These are phyloP conservation scores for Talinum fruticosum DNA, from an alignment of 148 eudicot species.

Conservation along the genomic window DNA sequence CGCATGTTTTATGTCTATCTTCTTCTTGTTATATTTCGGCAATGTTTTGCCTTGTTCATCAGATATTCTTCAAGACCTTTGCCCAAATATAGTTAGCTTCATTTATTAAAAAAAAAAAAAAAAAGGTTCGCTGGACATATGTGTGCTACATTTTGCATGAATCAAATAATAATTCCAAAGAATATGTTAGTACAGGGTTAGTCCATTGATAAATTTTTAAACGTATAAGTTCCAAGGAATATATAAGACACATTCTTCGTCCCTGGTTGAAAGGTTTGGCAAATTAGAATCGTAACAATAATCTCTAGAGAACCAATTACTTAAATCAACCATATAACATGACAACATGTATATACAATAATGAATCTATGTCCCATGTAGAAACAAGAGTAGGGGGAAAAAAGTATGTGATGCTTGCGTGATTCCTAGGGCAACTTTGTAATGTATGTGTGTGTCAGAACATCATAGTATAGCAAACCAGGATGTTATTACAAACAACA, in stretches of 20 bases:
- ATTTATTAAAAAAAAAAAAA: too few species aligned
- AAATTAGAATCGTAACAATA: too few species aligned
- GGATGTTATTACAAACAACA: background rate
- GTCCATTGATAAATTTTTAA: too few species aligned
- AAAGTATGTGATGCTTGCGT: background rate
- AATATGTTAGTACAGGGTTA: too few species aligned
- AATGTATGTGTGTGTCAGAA: background rate
- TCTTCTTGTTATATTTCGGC: conserved; percentile 16
- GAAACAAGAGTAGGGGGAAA: background rate
- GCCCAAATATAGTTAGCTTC: conserved; percentile 17
- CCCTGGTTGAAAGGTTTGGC: too few species aligned
- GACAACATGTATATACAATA: background rate
- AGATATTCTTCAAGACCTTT: conserved; percentile 3
- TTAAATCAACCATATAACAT: background rate
- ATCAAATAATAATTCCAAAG: too few species aligned
- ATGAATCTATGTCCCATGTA: background rate
- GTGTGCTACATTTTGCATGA: too few species aligned
- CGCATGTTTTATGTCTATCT: background rate
- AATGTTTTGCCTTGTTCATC: background rate
- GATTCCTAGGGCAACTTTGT: background rate
- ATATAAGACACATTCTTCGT: too few species aligned
- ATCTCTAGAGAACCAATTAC: background rate
- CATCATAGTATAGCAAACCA: background rate
- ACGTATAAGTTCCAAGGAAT: too few species aligned
- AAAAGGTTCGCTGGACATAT: too few species aligned